Base-by-base conservation (phyloP, 768 basidiomycete species). In the Phlegmacium glaucopus region DNA sequence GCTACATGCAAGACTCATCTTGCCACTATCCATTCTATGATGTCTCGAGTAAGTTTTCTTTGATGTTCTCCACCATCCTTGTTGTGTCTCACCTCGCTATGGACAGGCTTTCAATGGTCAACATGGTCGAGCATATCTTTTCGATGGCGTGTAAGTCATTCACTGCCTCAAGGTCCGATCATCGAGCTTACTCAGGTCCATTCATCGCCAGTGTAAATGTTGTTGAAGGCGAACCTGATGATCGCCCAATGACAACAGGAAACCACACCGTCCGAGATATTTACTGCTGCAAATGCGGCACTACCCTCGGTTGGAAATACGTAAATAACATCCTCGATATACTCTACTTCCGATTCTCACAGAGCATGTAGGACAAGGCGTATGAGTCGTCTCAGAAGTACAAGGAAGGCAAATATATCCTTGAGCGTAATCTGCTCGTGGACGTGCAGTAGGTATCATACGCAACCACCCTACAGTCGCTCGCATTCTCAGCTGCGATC, bases 321-420 rank as follows among this genome's bases (percentile, higher is more conserved):
- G 96, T 91, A 63, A 66, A 85, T 72, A 35, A 12, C 46, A 39
- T 41, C 45, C 35, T 29, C n/a, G 37, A 22, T 34, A 16, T 29
- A 35, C 32, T 36, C 41, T 22, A 34, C 39, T 26, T 42, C 38
- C 13, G 15, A 29, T 35, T n/a, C 50, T 53, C 49, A 42, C 37
- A 30, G 34, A 42, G 41, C 35, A 25, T 39, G 38, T 59, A 96
- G 95, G 95, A 96, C 66, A 82, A 82, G 47, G 95, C 95, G 12
- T 96, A 84, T 62, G 94, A 97, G 61, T 62, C 76, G 9, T 78
- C 83, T 7, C 94, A 99, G 78, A 91, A 87, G 68, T 99, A 98
- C 77, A 99, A 99, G 64, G 95, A 99, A 72, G 93, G 94, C 63
- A 94, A 94, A 75, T 96, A 82, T 68, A 98, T 99, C 64, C 88